A percentile compares a stretch with the other conserved stretches of the same genome.
Evolutionary conservation across 805 yeast species (phyloP).

Genomic region (Nematodospora valgi): DNA sequence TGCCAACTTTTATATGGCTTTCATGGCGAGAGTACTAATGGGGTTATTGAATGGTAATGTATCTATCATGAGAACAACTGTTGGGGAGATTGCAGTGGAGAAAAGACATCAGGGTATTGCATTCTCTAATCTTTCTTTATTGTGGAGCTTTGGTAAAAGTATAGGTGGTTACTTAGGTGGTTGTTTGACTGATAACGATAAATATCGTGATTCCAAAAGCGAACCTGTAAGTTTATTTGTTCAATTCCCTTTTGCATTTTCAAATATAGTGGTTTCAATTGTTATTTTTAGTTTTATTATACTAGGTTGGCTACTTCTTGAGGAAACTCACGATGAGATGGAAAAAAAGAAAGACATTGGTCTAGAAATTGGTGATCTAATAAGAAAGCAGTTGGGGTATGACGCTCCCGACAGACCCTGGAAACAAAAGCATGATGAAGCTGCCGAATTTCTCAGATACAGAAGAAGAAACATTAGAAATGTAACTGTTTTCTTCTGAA

Average conservation of each 20-base stretch:
- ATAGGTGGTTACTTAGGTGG: slow-evolving; percentile 60
- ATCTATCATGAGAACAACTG: slow-evolving; percentile 58
- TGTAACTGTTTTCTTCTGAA: slow-evolving; percentile 1
- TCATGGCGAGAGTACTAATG: slow-evolving; percentile 49
- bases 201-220: background rate
- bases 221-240: slow-evolving; percentile 16
- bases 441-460: background rate
- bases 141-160: slow-evolving; percentile 61
- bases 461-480: slow-evolving; percentile 1
- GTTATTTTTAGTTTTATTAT: slow-evolving; percentile 23
- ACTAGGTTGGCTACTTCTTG: slow-evolving; percentile 33
- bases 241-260: slow-evolving; percentile 35
- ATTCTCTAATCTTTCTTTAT: slow-evolving; percentile 56
- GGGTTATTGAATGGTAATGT: slow-evolving; percentile 64
- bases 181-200: slow-evolving; percentile 6
- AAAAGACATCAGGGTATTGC: slow-evolving; percentile 61
- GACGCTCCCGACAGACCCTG: slow-evolving; percentile 27
- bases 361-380: slow-evolving; percentile 37
- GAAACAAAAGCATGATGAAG: slow-evolving; percentile 10
- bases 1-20: slow-evolving; percentile 48
- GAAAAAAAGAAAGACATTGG: slow-evolving; percentile 26
- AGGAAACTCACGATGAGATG: slow-evolving; percentile 31
- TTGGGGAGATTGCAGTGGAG: slow-evolving; percentile 59
- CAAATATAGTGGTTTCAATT: slow-evolving; percentile 32
- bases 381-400: slow-evolving; percentile 21